These are phyloP conservation scores for Schizothecium vesticola DNA, from an alignment of 495 filamentous ascomycete genomes.

Conservation along the genomic window DNA sequence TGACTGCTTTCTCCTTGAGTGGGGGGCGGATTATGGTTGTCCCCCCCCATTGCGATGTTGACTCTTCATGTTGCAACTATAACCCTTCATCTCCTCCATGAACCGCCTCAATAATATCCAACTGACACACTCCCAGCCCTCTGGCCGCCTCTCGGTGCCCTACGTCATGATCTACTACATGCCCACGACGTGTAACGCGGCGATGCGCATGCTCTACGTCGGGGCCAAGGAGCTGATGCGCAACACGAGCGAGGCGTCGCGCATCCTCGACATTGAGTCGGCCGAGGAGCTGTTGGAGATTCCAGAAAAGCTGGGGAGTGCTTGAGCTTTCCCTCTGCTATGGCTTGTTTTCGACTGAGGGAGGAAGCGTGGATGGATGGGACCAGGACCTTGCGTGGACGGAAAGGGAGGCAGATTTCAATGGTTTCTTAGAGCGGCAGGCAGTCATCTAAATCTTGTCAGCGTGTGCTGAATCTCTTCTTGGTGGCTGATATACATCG, in stretches of 20 bases:
- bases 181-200: constrained; percentile 79
- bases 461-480: not conserved
- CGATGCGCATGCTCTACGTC: constrained; percentile 88
- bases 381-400: not conserved
- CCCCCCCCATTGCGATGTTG: too few relatives aligned
- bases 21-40: too few relatives aligned
- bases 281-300: constrained; percentile 73
- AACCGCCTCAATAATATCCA: not conserved
- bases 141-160: constrained; percentile 50
- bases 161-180: constrained; percentile 94
- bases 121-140: constrained; percentile 29
- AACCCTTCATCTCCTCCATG: not conserved
- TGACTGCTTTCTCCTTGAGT: not conserved
- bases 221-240: constrained; percentile 92
- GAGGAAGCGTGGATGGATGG: constrained; percentile 24
- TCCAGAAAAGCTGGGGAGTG: constrained; percentile 57
- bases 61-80: too few relatives aligned
- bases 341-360: constrained; percentile 17
- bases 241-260: constrained; percentile 77
- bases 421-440: not conserved
- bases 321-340: constrained; percentile 11
- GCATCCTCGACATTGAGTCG: constrained; percentile 71
- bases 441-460: not conserved
- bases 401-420: not conserved
- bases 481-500: not conserved